Percentiles rank a stretch among this genome's conserved stretches.
These are phyloP conservation scores for Penstemon davidsonii DNA, from an alignment of 257 asterid genomes.

Conservation along the genomic window DNA sequence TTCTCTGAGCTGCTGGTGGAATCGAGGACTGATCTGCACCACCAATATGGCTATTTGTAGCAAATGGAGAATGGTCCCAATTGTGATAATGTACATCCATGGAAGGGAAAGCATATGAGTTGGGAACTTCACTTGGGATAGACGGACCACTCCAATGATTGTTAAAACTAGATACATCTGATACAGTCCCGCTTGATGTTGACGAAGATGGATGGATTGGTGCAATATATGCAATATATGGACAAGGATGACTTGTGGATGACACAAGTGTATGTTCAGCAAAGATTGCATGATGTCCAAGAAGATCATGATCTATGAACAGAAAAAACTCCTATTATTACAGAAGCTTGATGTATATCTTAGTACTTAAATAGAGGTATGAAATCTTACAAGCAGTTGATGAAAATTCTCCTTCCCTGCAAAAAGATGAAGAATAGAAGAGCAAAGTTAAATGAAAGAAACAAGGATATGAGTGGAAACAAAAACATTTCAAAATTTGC, in stretches of 20 bases:
- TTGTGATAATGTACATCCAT: conserved; percentile 56
- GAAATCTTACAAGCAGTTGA: conserved; percentile 60
- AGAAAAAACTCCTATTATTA: conserved; percentile 21
- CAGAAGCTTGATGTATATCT: conserved; percentile 15
- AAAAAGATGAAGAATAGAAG: conserved; percentile 26
- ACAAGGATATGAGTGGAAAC: background rate
- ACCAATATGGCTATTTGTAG: conserved; percentile 47
- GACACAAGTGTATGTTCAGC: conserved; percentile 59
- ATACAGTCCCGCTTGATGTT: conserved; percentile 46
- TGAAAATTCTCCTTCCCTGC: conserved; percentile 70
- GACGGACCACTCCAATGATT: conserved; percentile 60
- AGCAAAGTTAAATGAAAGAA: conserved; percentile 25
- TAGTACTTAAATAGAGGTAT: conserved; percentile 12
- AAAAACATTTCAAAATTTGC: background rate
- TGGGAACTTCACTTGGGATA: conserved; percentile 51
- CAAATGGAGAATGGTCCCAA: conserved; percentile 61
- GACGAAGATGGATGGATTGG: conserved; percentile 67
- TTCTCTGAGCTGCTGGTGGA: conserved; percentile 57
- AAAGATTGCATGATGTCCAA: conserved; percentile 59
- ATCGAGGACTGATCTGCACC: conserved; percentile 45
- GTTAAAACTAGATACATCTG: conserved; percentile 58
- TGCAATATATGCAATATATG: conserved; percentile 66
- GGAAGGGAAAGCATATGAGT: conserved; percentile 64
- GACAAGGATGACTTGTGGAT: conserved; percentile 63
- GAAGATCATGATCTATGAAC: conserved; percentile 54